These are phyloP conservation scores for Backusella morwellensis DNA, from an alignment of 192 early-diverging fungal species.

Conservation along the genomic window DNA sequence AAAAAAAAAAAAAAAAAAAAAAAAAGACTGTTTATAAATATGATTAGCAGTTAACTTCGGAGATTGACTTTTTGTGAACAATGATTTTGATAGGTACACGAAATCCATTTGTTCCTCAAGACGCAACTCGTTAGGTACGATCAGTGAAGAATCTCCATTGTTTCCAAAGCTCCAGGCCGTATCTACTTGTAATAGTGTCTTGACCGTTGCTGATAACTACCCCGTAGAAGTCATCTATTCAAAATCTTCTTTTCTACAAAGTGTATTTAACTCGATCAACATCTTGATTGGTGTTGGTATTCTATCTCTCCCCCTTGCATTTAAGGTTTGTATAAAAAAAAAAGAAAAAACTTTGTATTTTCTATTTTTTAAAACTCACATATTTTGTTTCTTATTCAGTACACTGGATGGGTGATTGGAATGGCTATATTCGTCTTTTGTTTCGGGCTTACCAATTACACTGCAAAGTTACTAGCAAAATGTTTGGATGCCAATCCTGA, in stretches of 20 bases:
- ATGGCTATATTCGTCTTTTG: slow-evolving; percentile 46
- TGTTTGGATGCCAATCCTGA: slow-evolving; percentile 41
- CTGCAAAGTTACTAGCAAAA: slow-evolving; percentile 59
- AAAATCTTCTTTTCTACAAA: slow-evolving; percentile 45
- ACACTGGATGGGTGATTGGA: slow-evolving; percentile 61
- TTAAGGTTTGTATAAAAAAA: slow-evolving; percentile 33
- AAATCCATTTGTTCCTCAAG: slow-evolving; percentile 6
- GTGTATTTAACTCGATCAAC: slow-evolving; percentile 58
- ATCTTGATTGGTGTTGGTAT: slow-evolving; percentile 68
- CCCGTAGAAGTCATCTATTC: slow-evolving; percentile 10
- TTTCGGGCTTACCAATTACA: slow-evolving; percentile 46
- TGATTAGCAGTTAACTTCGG: background rate
- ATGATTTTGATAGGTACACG: background rate
- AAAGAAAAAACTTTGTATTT: background rate
- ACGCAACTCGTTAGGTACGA: slow-evolving; percentile 4
- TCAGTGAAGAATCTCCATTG: slow-evolving; percentile 13
- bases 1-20: too few relatives aligned
- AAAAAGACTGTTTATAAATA: background rate
- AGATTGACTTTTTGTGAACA: background rate
- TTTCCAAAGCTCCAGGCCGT: slow-evolving; percentile 16
- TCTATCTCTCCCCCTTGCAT: slow-evolving; percentile 57
- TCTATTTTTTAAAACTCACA: background rate
- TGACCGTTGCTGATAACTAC: slow-evolving; percentile 31
- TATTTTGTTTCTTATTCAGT: slow-evolving; percentile 7
- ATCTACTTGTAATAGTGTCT: slow-evolving; percentile 16